Base-by-base conservation (phyloP, 257 asterid species). In the Mentha longifolia region DNA sequence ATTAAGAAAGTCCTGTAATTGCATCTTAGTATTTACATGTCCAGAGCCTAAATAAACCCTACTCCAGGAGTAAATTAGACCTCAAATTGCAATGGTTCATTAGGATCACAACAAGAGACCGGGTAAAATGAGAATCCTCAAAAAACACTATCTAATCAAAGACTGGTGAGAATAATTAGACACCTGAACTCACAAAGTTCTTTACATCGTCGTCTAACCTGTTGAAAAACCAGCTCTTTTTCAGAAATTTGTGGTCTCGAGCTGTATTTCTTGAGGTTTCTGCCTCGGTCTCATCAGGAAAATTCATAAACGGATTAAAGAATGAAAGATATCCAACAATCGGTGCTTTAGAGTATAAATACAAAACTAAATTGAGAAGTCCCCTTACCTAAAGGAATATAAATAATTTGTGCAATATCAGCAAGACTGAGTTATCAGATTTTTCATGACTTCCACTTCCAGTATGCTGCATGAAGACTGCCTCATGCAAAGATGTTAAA, bases 331-430 rank as follows among this genome's bases (percentile, higher is more conserved):
- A 77, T 46, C 71, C 31, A 20, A 46, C 7, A 61, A 51, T 57
- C 20, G 49, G 55, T 47, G 72, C 76, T 52, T 74, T n/a, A 49
- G 77, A 70, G 52, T 37, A 56, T 35, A 37, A 55, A 46, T 65
- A 33, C 37, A 9, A 61, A 64, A 79, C 63, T 67, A 50, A 65
- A 65, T 73, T 28, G 79, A 65, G 67, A 72, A 42, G 57, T 65
- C 54, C 3, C 74, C 84, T 72, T 69, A 80, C 92, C 91, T 67
- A 67, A 68, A 52, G 79, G 70, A 79, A 68, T 65, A 60, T 64
- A 68, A 71, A 54, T 59, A 72, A 70, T 73, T 56, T 74, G 70
- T 22, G 64, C 68, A 74, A 67, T 65, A 70, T 16, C 51, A 77
- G 49, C 58, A 64, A 70, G 49, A 62, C 45, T 25, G 66, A 68